Conservation (phyloP, 2,329 filamentous ascomycete genomes). For the Bipolaris oryzae region DNA sequence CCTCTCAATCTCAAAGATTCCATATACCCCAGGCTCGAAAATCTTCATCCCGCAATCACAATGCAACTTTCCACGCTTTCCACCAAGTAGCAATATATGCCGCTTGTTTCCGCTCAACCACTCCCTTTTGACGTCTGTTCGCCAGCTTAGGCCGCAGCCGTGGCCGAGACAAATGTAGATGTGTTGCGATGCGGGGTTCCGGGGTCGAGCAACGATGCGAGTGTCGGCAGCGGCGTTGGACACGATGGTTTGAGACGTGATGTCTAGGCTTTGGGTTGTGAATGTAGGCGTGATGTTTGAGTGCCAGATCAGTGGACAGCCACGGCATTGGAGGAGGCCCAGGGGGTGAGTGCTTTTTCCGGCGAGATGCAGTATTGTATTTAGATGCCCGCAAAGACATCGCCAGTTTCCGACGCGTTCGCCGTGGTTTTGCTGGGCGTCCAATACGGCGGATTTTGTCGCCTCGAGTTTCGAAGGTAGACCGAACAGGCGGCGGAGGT, state of each 20-base stretch:
- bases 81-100: neutral
- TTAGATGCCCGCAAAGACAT: slow-evolving; percentile 1
- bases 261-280: neutral
- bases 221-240: neutral
- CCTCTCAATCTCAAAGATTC: neutral
- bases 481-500: neutral
- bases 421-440: neutral
- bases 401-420: neutral
- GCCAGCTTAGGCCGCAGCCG: slow-evolving; percentile 2
- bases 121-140: neutral
- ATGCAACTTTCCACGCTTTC: neutral
- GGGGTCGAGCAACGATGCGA: neutral
- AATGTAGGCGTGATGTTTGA: neutral
- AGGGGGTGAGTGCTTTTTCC: neutral
- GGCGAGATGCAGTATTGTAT: neutral
- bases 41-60: slow-evolving; percentile 2
- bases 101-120: neutral
- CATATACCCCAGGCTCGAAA: neutral
- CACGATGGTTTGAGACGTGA: neutral
- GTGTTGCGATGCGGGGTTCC: neutral
- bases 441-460: neutral
- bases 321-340: neutral
- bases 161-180: neutral
- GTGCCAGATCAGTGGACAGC: slow-evolving; percentile 2
- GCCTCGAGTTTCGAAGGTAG: neutral